phyloP scores from a whole-genome alignment of 768 basidiomycete species.

The Mycena indigotica region DNA sequence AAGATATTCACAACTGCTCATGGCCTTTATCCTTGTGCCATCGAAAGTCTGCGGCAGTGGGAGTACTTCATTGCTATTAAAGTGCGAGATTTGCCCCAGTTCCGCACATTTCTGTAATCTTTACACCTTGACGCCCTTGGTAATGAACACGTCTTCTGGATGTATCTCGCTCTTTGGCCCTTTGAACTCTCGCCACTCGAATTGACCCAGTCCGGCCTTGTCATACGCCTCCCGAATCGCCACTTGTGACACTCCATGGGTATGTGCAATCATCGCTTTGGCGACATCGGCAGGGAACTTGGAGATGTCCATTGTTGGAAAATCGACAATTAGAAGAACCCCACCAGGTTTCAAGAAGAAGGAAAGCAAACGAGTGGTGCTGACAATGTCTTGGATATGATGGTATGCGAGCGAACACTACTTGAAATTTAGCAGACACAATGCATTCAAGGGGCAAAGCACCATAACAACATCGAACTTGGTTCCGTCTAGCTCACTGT shows the following conservation, averaged over 20 bases:
- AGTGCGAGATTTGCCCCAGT: constrained; percentile 18
- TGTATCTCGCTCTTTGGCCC: constrained; percentile 8
- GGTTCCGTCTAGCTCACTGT: constrained; percentile 49
- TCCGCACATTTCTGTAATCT: constrained; percentile 16
- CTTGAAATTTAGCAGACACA: constrained; percentile 1
- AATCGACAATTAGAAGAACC: constrained; percentile 55
- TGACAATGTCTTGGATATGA: constrained; percentile 53
- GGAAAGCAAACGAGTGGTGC: constrained; percentile 49
- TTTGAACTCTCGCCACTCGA: constrained; percentile 18
- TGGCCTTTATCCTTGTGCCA: constrained; percentile 22
- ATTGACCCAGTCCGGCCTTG: constrained; percentile 26
- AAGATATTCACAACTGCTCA: constrained; percentile 21
- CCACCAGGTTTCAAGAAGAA: constrained; percentile 59
- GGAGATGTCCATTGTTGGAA: constrained; percentile 35
- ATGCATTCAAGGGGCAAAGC: constrained; percentile 29
- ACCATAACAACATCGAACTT: constrained; percentile 76
- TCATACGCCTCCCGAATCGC: constrained; percentile 28
- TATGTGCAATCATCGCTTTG: constrained; percentile 32
- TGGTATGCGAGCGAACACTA: constrained; percentile 70
- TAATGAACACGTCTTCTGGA: constrained; percentile 16
- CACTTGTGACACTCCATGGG: constrained; percentile 31
- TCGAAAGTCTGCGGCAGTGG: constrained; percentile 22
- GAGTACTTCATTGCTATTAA: constrained; percentile 21
- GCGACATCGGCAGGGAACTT: constrained; percentile 28
- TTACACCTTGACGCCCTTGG: constrained; percentile 13